Conservation (phyloP, 352 stramenopile genomes). For the Phytophthora chlamydospora region DNA sequence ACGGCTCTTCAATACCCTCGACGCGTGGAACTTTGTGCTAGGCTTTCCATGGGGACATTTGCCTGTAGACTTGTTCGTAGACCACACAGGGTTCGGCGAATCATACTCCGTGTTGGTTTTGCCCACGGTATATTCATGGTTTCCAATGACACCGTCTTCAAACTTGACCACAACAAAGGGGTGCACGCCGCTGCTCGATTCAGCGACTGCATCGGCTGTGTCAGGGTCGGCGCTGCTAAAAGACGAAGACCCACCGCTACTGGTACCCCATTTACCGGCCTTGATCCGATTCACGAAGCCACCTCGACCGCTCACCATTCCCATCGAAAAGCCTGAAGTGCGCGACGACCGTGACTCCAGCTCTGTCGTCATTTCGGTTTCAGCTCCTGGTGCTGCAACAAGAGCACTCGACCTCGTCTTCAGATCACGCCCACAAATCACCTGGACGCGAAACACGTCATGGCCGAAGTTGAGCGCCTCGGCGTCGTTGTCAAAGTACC, state of each 20-base stretch:
- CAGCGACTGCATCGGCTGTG: conserved; percentile 18
- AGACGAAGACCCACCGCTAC: conserved; percentile 22
- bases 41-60: conserved; percentile 78
- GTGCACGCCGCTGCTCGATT: conserved; percentile 41
- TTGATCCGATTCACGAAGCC: conserved; percentile 80
- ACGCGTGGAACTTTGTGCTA: conserved; percentile 65
- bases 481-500: conserved; percentile 80
- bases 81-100: conserved; percentile 68
- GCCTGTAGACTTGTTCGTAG: conserved; percentile 60
- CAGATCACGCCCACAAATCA: conserved; percentile 68
- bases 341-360: conserved; percentile 28
- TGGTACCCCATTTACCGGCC: conserved; percentile 59
- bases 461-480: conserved; percentile 82
- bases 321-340: conserved; percentile 62
- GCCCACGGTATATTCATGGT: conserved; percentile 66
- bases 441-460: conserved; percentile 80
- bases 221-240: conserved; percentile 37
- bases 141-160: conserved; percentile 53
- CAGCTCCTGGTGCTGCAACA: conserved; percentile 2
- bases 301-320: conserved; percentile 42
- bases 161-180: conserved; percentile 81
- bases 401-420: conserved; percentile 19
- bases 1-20: conserved; percentile 56
- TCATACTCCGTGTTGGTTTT: conserved; percentile 91
- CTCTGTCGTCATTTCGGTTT: conserved; percentile 31